A percentile compares a stretch with the other conserved stretches of the same genome.
Evolutionary conservation across 495 filamentous ascomycete genomes (phyloP).

Genomic region (Tuber melanosporum): DNA sequence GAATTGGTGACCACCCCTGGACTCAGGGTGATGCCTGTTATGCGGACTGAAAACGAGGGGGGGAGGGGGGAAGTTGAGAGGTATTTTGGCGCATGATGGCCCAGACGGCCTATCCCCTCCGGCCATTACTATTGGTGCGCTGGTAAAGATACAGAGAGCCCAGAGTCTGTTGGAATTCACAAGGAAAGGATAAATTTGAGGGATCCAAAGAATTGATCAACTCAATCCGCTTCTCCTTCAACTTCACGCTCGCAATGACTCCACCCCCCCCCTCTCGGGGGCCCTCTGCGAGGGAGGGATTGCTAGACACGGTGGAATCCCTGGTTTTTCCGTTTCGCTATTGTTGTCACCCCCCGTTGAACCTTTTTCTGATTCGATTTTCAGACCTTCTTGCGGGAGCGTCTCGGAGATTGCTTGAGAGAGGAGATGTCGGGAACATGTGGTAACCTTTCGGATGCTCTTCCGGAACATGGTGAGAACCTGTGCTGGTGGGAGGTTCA

Average conservation of each 20-base stretch:
- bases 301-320: slow-evolving; percentile 61
- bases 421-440: slow-evolving; percentile 66
- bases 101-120: slow-evolving; percentile 24
- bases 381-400: slow-evolving; percentile 55
- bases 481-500: slow-evolving; percentile 66
- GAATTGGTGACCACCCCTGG: not conserved
- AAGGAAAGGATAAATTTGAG: slow-evolving; percentile 60
- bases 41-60: slow-evolving; percentile 36
- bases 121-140: not conserved
- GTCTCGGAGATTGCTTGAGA: slow-evolving; percentile 63
- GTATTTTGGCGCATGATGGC: slow-evolving; percentile 47
- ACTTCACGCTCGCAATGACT: slow-evolving; percentile 59
- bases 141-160: no score
- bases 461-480: slow-evolving; percentile 95
- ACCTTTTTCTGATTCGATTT: slow-evolving; percentile 45
- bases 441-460: slow-evolving; percentile 76
- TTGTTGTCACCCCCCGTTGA: slow-evolving; percentile 47
- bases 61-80: slow-evolving; percentile 42
- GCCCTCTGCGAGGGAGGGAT: slow-evolving; percentile 59
- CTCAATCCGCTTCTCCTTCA: slow-evolving; percentile 63
- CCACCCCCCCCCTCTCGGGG: slow-evolving; percentile 79
- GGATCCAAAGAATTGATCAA: slow-evolving; percentile 82
- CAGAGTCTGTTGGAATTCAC: no score
- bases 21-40: not conserved
- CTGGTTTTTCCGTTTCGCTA: slow-evolving; percentile 54